Percentiles rank a stretch among this genome's conserved stretches.
phyloP scores from a whole-genome alignment of 768 basidiomycete species.

The Termitomyces sp. region DNA sequence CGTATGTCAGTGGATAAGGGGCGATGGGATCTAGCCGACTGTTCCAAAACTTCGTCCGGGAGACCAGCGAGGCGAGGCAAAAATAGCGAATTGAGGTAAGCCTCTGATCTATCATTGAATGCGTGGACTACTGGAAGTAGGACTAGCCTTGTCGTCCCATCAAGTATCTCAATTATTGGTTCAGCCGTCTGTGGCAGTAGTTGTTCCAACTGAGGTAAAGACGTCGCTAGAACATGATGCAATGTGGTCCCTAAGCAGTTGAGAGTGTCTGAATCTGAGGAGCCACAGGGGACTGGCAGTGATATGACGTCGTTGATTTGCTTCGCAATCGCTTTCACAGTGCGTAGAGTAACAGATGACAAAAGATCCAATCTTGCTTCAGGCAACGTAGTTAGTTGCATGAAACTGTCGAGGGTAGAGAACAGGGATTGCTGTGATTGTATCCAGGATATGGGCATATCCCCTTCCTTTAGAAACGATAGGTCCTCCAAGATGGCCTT shows the following conservation, averaged over 20 bases:
- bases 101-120: constrained; percentile 10
- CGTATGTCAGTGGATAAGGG: constrained; percentile 20
- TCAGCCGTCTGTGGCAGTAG: constrained; percentile 4
- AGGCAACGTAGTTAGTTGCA: constrained; percentile 22
- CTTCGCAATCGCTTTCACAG: constrained; percentile 22
- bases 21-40: constrained; percentile 2
- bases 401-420: constrained; percentile 24
- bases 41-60: constrained; percentile 4
- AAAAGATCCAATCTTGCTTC: constrained; percentile 20
- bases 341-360: constrained; percentile 23
- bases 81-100: constrained; percentile 12
- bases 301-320: constrained; percentile 9
- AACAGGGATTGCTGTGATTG: constrained; percentile 18
- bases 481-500: constrained; percentile 17
- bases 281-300: background rate
- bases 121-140: constrained; percentile 13
- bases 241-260: constrained; percentile 14
- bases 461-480: background rate
- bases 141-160: constrained; percentile 11
- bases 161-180: constrained; percentile 12
- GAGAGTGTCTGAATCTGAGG: constrained; percentile 17
- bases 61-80: constrained; percentile 3
- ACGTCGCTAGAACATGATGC: constrained; percentile 14
- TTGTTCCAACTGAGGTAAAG: constrained; percentile 14
- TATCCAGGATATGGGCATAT: constrained; percentile 3